Base-by-base conservation (phyloP, 495 filamentous ascomycete genomes). In the Aspergillus egyptiacus region DNA sequence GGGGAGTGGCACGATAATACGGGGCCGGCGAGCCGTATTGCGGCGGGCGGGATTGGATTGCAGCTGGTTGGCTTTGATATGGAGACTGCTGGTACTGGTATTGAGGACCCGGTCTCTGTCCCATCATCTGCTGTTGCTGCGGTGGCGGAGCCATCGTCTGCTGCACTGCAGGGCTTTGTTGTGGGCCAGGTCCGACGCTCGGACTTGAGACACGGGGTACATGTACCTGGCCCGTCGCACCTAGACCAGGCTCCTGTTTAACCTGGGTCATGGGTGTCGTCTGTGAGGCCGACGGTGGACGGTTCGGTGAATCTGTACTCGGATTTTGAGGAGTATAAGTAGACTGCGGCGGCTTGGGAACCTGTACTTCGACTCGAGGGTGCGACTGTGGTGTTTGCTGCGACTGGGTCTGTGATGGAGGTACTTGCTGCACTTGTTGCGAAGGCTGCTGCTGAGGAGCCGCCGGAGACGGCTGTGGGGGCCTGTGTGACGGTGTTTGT, bases 21-120 rank as follows among this genome's bases (percentile, higher is more conserved):
- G 66, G 57, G 14, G 56, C 47, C 8, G 69, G 63, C 6, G 68
- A 61, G 6, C 56, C 60, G 19, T 68, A 67, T 41, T 66, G 64
- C 1, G 60, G 63, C 6, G 67, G 64, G 6, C 71, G 68, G 25
- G 69, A 69, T 25, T 72, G 70, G 13, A 71, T 63, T 25, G 62
- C 56, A 39, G 67, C 56, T 32, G 62, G 52, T 17, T 66, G 60
- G 10, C 50, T 47, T n/a, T 66, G 62, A n/a, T 69, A 64, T 0
- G 56, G 54, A 9, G 62, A 34, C 58, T 63, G 70, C 19, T 62
- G 68, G 42, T 64, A 55, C n/a, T 53, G 56, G 15, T 63, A 54
- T 33, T 63, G 58, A 17, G 59, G 62, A 22, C 61, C 63, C 25
- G 65, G 60, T 17, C 61, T 59, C 18, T 63, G 55, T 11, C 54